phyloP scores from a whole-genome alignment of 192 early-diverging fungal species.

The Phycomyces blakesleeanus region DNA sequence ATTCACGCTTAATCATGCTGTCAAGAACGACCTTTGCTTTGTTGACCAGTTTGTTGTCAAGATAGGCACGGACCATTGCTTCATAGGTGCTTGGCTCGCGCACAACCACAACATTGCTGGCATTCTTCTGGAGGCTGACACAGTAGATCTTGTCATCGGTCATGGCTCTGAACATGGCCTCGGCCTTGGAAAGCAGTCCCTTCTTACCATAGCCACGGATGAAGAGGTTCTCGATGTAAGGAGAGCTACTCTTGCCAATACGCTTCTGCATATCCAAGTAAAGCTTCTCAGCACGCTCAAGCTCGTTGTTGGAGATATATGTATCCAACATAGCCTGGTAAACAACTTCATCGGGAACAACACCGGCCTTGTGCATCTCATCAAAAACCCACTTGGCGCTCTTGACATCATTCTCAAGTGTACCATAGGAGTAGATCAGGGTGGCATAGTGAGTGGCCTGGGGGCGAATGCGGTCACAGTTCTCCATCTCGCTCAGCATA shows the following conservation, averaged over 20 bases:
- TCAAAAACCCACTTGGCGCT: conserved; percentile 41
- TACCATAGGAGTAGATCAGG: conserved; percentile 53
- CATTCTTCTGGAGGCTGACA: conserved; percentile 4
- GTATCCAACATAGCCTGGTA: conserved; percentile 55
- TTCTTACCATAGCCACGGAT: conserved; percentile 53
- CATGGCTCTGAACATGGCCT: conserved; percentile 48
- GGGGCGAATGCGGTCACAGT: conserved; percentile 34
- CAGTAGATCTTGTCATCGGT: conserved; percentile 31
- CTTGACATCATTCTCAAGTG: conserved; percentile 42
- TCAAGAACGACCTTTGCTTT: conserved; percentile 36
- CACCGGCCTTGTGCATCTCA: conserved; percentile 30
- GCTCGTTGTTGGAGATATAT: conserved; percentile 39
- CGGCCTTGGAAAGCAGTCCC: conserved; percentile 36
- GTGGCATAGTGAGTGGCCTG: conserved; percentile 50
- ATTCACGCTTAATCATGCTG: conserved; percentile 35
- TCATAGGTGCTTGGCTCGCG: conserved; percentile 59
- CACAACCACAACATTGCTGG: conserved; percentile 24
- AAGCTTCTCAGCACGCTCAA: conserved; percentile 40
- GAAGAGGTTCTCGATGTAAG: conserved; percentile 58
- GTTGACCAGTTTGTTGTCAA: conserved; percentile 38
- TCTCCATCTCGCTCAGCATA: conserved; percentile 41
- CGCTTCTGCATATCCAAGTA: conserved; percentile 37
- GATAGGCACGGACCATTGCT: conserved; percentile 52
- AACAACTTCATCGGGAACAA: conserved; percentile 45
- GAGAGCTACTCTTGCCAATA: conserved; percentile 29